phyloP scores from a whole-genome alignment of 73 alveolate genomes.

The Blepharisma japonicum region DNA sequence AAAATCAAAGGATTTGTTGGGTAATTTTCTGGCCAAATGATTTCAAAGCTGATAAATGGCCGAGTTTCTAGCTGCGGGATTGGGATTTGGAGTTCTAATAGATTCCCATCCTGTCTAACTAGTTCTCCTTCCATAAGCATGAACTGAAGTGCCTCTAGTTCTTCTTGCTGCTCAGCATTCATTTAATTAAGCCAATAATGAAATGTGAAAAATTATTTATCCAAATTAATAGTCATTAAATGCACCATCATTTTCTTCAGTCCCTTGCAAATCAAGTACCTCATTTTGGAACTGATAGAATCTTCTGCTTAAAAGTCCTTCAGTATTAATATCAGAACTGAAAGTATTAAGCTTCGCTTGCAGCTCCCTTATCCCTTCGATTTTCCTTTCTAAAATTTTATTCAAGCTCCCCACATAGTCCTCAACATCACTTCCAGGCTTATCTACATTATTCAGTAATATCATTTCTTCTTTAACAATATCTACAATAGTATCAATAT shows the following conservation, averaged over 20 bases:
- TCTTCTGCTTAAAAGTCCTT: not conserved
- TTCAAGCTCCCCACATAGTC: constrained; percentile 91
- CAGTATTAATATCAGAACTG: not conserved
- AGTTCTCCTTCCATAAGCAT: not conserved
- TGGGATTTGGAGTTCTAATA: not conserved
- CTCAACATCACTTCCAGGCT: constrained; percentile 98
- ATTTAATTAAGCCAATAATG: not conserved
- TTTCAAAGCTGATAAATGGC: not conserved
- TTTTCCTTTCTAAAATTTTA: constrained; percentile 73
- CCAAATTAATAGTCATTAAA: too few species aligned
- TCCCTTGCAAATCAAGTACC: not conserved
- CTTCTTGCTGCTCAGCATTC: constrained; percentile 23
- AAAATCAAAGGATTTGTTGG: not conserved
- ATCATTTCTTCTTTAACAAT: constrained; percentile 91
- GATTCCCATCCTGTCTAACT: not conserved
- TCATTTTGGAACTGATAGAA: constrained; percentile 15
- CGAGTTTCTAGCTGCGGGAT: not conserved
- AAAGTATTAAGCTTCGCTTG: constrained; percentile 18
- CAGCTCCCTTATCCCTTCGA: constrained; percentile 55
- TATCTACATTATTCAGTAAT: constrained; percentile 94
- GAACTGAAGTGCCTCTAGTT: constrained; percentile 24
- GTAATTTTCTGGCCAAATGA: constrained; percentile 23
- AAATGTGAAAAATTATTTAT: too few species aligned
- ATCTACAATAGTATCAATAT: constrained; percentile 97
- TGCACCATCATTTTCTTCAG: too few species aligned